phyloP scores from a whole-genome alignment of 139 green algal species.

The Penium margaritaceum region DNA sequence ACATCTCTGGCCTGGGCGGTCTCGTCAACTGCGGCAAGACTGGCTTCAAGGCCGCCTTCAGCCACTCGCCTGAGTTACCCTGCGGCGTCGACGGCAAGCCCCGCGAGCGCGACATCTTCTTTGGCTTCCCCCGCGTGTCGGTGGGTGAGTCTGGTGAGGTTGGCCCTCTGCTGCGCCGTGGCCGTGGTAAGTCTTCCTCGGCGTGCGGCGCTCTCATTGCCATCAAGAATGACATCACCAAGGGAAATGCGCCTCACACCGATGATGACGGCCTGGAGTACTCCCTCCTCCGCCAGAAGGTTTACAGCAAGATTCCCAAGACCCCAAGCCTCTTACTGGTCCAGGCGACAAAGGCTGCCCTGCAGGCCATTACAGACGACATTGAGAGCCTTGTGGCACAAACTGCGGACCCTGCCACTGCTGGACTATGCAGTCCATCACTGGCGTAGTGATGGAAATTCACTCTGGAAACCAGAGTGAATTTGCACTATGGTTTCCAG shows the following conservation, averaged over 20 bases:
- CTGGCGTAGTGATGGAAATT: conserved; percentile 83
- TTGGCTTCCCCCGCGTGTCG: conserved; percentile 79
- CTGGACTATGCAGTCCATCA: conserved; percentile 75
- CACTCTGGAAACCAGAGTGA: conserved; percentile 62
- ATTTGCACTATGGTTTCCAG: no score
- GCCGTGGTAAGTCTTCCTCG: conserved; percentile 52
- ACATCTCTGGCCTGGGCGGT: conserved; percentile 20
- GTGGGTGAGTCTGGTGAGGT: conserved; percentile 61
- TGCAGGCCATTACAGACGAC: conserved; percentile 70
- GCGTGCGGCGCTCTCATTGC: conserved; percentile 74
- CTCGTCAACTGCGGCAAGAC: conserved; percentile 10
- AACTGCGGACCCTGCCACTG: conserved; percentile 65
- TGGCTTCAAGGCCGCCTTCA: conserved; percentile 1
- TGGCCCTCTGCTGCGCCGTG: conserved; percentile 60
- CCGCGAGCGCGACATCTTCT: conserved; percentile 70
- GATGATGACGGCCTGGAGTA: conserved; percentile 76
- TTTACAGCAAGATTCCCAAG: conserved; percentile 31
- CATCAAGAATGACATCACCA: conserved; percentile 52
- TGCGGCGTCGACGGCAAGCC: conserved; percentile 7
- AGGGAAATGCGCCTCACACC: conserved; percentile 52
- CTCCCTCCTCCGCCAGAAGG: conserved; percentile 76
- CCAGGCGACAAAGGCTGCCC: not conserved
- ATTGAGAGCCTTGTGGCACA: conserved; percentile 76
- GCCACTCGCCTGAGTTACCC: conserved; percentile 10
- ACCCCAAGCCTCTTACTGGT: not conserved